Conservation (phyloP, 2,329 filamentous ascomycete species). For the Colletotrichum liriopes region DNA sequence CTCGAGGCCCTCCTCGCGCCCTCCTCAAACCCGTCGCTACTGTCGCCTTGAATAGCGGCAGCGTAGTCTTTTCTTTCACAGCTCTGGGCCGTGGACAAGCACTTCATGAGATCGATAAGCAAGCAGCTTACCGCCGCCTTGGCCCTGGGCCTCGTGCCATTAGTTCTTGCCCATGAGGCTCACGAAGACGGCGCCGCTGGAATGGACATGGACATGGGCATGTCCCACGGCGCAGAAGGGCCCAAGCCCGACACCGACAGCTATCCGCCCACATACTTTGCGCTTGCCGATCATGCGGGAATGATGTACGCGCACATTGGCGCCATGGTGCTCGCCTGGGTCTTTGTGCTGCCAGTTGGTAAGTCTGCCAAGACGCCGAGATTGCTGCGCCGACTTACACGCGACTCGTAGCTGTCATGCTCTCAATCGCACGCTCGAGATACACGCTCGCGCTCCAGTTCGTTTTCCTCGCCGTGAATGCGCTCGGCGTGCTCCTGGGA, state of each 20-base stretch:
- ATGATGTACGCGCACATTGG: slow-evolving; percentile 79
- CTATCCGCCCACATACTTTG: slow-evolving; percentile 72
- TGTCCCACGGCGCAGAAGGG: slow-evolving; percentile 32
- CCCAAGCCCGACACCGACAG: slow-evolving; percentile 44
- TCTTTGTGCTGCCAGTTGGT: slow-evolving; percentile 81
- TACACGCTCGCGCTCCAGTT: slow-evolving; percentile 80
- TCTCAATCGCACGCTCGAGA: slow-evolving; percentile 86
- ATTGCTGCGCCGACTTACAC: slow-evolving; percentile 24
- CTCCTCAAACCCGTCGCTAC: not conserved
- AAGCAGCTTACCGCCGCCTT: not conserved
- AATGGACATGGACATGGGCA: slow-evolving; percentile 42
- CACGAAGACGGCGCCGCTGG: slow-evolving; percentile 42
- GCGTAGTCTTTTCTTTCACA: not conserved
- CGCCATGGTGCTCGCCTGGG: slow-evolving; percentile 81
- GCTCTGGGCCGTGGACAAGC: not conserved
- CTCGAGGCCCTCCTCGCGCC: not conserved
- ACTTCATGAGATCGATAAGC: slow-evolving; percentile 13
- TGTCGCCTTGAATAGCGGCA: not conserved
- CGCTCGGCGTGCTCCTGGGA: slow-evolving; percentile 74
- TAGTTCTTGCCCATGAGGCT: slow-evolving; percentile 38
- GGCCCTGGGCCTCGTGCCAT: slow-evolving; percentile 20
- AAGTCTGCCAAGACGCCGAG: slow-evolving; percentile 53
- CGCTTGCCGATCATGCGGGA: slow-evolving; percentile 65
- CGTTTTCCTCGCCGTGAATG: slow-evolving; percentile 75
- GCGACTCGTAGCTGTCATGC: slow-evolving; percentile 78